Evolutionary conservation across 2,329 filamentous ascomycete genomes (phyloP).

Genomic region (Fusarium tricinctum): DNA sequence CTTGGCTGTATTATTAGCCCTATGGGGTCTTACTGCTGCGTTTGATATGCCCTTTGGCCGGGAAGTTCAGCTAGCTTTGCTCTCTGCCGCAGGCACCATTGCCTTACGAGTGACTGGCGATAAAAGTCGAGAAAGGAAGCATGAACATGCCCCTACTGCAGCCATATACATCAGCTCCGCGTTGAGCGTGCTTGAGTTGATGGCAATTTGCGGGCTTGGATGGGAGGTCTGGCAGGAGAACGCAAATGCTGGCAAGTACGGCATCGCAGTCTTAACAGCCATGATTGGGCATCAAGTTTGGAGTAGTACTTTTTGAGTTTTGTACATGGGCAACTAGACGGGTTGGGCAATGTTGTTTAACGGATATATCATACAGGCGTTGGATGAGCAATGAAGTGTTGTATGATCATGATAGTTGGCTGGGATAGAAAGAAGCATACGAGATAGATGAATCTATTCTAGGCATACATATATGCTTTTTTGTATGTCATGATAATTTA

Average conservation of each 20-base stretch:
- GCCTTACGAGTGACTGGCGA: conserved; percentile 52
- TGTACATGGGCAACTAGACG: conserved; percentile 8
- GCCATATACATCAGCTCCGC: conserved; percentile 47
- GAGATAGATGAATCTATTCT: background rate
- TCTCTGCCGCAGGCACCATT: conserved; percentile 50
- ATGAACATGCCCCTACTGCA: conserved; percentile 33
- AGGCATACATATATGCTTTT: background rate
- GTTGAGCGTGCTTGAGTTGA: conserved; percentile 52
- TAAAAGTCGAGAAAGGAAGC: conserved; percentile 33
- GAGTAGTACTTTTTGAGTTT: conserved; percentile 40
- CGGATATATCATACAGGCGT: conserved; percentile 32
- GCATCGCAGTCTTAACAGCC: conserved; percentile 48
- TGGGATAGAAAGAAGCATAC: background rate
- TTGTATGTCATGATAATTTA: background rate
- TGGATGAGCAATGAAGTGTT: conserved; percentile 21
- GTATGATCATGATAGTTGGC: conserved; percentile 12
- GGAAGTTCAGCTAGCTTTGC: conserved; percentile 49
- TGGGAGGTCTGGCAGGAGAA: conserved; percentile 51
- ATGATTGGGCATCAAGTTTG: conserved; percentile 54
- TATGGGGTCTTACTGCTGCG: conserved; percentile 48
- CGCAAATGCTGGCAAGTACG: conserved; percentile 46
- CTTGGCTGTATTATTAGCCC: conserved; percentile 41
- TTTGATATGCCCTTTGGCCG: conserved; percentile 44
- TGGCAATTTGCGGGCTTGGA: conserved; percentile 53
- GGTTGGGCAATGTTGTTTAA: conserved; percentile 5